Conservation (phyloP, 2,329 filamentous ascomycete species). For the Aspergillus costaricaensis region DNA sequence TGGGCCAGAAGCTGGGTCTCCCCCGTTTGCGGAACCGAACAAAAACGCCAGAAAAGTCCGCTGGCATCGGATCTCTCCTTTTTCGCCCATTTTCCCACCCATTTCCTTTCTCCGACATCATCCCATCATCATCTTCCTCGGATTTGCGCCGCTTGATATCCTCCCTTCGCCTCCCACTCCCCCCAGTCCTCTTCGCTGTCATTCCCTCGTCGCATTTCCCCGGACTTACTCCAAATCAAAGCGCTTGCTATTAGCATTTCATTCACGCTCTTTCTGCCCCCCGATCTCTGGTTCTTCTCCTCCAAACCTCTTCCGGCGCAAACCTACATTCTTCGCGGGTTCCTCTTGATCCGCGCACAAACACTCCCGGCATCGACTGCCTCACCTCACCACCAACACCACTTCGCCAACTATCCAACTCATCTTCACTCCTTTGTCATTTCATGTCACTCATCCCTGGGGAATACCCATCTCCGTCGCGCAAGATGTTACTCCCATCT, state of each 20-base stretch:
- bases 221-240: constrained; percentile 25
- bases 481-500: constrained; percentile 49
- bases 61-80: constrained; percentile 1
- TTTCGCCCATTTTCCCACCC: constrained; percentile 1
- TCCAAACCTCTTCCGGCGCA: constrained; percentile 37
- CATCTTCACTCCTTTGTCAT: constrained; percentile 11
- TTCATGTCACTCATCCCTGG: neutral
- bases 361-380: constrained; percentile 8
- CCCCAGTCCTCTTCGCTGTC: constrained; percentile 40
- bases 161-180: neutral
- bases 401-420: constrained; percentile 5
- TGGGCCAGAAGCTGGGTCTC: neutral
- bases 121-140: constrained; percentile 48
- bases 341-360: constrained; percentile 18
- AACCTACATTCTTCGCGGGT: constrained; percentile 28
- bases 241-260: constrained; percentile 22
- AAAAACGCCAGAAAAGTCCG: neutral
- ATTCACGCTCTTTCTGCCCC: constrained; percentile 22
- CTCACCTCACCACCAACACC: neutral
- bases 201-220: constrained; percentile 32
- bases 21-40: constrained; percentile 11
- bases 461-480: neutral
- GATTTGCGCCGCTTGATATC: constrained; percentile 20
- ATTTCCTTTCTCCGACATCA: constrained; percentile 15
- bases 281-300: constrained; percentile 21